phyloP scores from a whole-genome alignment of 1,284 basidiomycete species.

The Ustilago crameri region DNA sequence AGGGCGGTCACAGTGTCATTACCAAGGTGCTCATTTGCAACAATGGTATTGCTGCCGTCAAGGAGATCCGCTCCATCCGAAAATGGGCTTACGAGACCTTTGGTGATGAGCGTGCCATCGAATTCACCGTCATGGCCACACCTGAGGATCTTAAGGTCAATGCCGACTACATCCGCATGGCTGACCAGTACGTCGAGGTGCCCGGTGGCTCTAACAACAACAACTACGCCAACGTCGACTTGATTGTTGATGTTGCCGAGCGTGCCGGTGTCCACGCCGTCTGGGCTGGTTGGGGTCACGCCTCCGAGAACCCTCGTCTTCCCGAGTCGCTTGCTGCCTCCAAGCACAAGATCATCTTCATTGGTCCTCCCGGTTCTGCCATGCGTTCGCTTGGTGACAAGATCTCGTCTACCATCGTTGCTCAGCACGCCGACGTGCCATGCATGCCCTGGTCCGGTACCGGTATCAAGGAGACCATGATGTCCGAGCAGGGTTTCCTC shows the following conservation, averaged over 20 bases:
- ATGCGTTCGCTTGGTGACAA: constrained; percentile 99
- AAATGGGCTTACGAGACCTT: constrained; percentile 99
- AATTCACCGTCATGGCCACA: constrained; percentile 99
- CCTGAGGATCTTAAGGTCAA: constrained; percentile 97
- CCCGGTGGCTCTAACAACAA: constrained; percentile 99
- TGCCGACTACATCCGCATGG: constrained; percentile 99
- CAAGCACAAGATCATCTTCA: constrained; percentile 97
- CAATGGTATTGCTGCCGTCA: constrained; percentile 95
- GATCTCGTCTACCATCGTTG: constrained; percentile 99
- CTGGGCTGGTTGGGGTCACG: constrained; percentile 99
- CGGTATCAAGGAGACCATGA: constrained; percentile 87
- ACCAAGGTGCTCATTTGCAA: constrained; percentile 80
- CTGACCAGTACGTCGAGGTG: constrained; percentile 98
- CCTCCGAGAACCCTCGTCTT: constrained; percentile 98
- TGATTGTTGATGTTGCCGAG: constrained; percentile 98
- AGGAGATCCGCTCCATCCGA: constrained; percentile 97
- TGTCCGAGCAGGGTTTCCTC: constrained; percentile 90
- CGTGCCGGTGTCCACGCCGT: constrained; percentile 97
- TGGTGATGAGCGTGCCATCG: constrained; percentile 92
- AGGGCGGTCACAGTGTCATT: constrained; percentile 98
- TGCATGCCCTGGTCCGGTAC: constrained; percentile 99
- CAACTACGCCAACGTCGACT: constrained; percentile 99
- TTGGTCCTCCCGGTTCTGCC: constrained; percentile 96
- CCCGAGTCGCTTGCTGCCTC: constrained; percentile 91
- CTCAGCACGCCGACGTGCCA: constrained; percentile 95